Evolutionary conservation across 2,329 filamentous ascomycete species (phyloP).

Genomic region (Blastomyces parvus): DNA sequence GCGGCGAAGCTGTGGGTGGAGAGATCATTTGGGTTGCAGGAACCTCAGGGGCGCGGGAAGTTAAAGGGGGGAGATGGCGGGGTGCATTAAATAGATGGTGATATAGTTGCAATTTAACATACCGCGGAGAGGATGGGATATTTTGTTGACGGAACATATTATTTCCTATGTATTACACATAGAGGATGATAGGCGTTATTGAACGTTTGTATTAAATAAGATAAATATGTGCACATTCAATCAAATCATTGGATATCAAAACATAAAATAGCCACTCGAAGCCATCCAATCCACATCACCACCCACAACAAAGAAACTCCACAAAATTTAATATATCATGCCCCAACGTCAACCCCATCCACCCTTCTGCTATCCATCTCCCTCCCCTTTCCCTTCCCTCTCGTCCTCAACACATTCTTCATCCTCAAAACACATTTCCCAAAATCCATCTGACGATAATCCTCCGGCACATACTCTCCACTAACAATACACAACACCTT

Average conservation of each 20-base stretch:
- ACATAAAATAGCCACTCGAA: not conserved
- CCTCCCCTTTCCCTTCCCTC: conserved; percentile 7
- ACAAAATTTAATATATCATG: not conserved
- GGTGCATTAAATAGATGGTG: conserved; percentile 1
- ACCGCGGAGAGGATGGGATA: too few relatives aligned
- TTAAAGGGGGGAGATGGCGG: conserved; percentile 12
- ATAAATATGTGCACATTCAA: not conserved
- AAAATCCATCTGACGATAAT: conserved; percentile 32
- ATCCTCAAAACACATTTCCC: conserved; percentile 27
- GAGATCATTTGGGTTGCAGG: conserved; percentile 40
- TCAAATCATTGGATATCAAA: not conserved
- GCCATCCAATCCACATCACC: not conserved
- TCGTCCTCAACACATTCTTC: conserved; percentile 22
- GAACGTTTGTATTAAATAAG: not conserved
- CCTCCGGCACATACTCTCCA: conserved; percentile 53
- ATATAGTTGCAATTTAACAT: too few relatives aligned
- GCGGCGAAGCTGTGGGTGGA: conserved; percentile 45
- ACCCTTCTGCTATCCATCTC: not conserved
- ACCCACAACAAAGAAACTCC: not conserved
- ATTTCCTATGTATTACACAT: not conserved
- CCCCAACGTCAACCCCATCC: conserved; percentile 1
- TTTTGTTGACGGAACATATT: not conserved
- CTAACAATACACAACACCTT: conserved; percentile 87
- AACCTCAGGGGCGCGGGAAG: conserved; percentile 36
- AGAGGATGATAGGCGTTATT: not conserved